These are phyloP conservation scores for Salvia miltiorrhiza DNA, from an alignment of 257 asterid species.

Conservation along the genomic window DNA sequence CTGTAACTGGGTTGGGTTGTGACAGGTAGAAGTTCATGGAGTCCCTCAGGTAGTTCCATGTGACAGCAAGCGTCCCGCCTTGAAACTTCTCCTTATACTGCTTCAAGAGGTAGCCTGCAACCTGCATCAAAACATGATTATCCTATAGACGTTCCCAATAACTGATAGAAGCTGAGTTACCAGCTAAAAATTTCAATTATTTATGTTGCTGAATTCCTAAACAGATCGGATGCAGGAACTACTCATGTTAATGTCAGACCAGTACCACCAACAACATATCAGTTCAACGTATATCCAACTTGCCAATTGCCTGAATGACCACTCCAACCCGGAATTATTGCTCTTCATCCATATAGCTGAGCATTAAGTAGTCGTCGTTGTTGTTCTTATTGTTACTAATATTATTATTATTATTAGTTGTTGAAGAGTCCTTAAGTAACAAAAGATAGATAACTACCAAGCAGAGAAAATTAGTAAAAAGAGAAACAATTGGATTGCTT, in stretches of 20 bases:
- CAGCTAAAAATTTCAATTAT: background rate
- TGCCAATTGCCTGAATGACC: background rate
- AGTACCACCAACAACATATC: background rate
- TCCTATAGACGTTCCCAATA: background rate
- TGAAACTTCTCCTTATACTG: slow-evolving; percentile 76
- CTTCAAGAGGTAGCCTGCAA: slow-evolving; percentile 85
- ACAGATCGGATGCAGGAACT: background rate
- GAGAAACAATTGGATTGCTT: background rate
- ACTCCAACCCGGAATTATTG: background rate
- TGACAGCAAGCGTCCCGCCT: slow-evolving; percentile 80
- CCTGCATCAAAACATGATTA: slow-evolving; percentile 45
- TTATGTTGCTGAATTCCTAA: background rate
- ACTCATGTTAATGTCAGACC: background rate
- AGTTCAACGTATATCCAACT: background rate
- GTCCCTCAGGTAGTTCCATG: slow-evolving; percentile 92
- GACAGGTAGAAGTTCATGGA: slow-evolving; percentile 87
- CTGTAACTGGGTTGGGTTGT: slow-evolving; percentile 97
- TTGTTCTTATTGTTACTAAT: background rate
- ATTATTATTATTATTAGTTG: background rate
- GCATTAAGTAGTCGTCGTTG: background rate
- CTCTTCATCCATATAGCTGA: background rate
- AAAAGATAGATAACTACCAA: background rate
- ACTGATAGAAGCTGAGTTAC: background rate
- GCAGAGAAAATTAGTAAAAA: background rate
- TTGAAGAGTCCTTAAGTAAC: background rate